Base-by-base conservation (phyloP, 305 asterid genomes). In the Stenogyne calaminthoides region DNA sequence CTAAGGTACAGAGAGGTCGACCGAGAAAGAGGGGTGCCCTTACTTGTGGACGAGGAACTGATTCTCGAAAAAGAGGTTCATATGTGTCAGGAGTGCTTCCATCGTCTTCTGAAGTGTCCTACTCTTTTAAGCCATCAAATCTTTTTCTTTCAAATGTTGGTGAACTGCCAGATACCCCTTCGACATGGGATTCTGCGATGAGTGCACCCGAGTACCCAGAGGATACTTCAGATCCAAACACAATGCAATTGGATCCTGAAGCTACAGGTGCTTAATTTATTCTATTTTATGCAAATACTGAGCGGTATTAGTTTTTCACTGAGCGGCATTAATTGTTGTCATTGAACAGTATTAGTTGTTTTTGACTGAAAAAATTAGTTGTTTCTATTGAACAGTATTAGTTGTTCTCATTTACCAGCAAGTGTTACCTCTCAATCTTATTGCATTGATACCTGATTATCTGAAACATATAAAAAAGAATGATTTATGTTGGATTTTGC, bases 111-210 rank as follows among this genome's bases (percentile, higher is more conserved):
- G 78, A 74, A 5, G 69, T 73, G 72, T 75, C 85, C 19, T 81
- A 77, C 67, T 84, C 89, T 77, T 65, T 73, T 42, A 69, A 55
- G 49, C 75, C 80, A 27, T 82, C 85, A 39, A 77, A 65, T 76
- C 51, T 78, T 32, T 46, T 47, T 72, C 65, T 19, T 9, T 57
- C 71, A 72, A 72, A 36, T 39, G 77, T 55, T 59, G 47, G 64
- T 72, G 80, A 77, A 47, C 56, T 77, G 32, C 75, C 84, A 37
- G 87, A 82, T 64, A 82, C 91, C 9, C 87, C 89, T 36, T 82
- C 76, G 73, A 81, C 88, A 3, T 85, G 92, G 92, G 88, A 85
- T 85, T 81, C 92, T 71, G 75, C 87, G 0, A 29, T 80, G 76
- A 77, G 83, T 62, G 59, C 82, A 61, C 69, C 82, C 7, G 86